These are phyloP conservation scores for Melanomma pulvis-pyrius DNA, from an alignment of 495 filamentous ascomycete genomes.

Conservation along the genomic window DNA sequence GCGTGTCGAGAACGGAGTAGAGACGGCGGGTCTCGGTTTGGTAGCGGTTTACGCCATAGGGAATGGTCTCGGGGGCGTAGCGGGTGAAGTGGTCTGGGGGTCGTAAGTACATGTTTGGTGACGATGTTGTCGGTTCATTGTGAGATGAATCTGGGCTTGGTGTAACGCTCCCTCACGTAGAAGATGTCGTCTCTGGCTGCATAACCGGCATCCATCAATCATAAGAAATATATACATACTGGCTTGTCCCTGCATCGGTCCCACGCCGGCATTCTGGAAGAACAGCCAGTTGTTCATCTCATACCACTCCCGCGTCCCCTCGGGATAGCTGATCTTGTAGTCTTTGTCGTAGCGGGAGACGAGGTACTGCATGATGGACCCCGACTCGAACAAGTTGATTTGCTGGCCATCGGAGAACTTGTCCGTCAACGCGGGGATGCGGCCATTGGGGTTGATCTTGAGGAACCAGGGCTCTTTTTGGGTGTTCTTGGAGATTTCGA, in stretches of 20 bases:
- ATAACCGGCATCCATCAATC: not conserved
- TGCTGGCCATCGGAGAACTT: slow-evolving; percentile 65
- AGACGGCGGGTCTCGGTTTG: slow-evolving; percentile 77
- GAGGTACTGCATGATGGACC: slow-evolving; percentile 85
- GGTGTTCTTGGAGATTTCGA: slow-evolving; percentile 69
- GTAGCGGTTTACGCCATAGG: slow-evolving; percentile 85
- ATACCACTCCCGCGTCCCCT: slow-evolving; percentile 72
- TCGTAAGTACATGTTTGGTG: slow-evolving; percentile 53
- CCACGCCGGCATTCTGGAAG: slow-evolving; percentile 69
- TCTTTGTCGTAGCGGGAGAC: slow-evolving; percentile 78
- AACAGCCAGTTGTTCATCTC: slow-evolving; percentile 81
- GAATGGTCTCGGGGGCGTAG: slow-evolving; percentile 84
- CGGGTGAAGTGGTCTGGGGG: slow-evolving; percentile 85
- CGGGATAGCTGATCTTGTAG: slow-evolving; percentile 81
- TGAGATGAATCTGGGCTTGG: not conserved
- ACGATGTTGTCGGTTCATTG: not conserved
- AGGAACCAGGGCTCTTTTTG: slow-evolving; percentile 90
- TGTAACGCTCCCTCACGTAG: too few relatives aligned
- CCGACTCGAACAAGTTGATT: slow-evolving; percentile 82
- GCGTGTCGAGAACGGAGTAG: slow-evolving; percentile 76
- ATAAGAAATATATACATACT: slow-evolving; percentile 43
- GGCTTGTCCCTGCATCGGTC: slow-evolving; percentile 86
- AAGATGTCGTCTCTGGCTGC: too few relatives aligned
- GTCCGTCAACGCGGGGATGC: slow-evolving; percentile 91
- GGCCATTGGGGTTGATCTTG: slow-evolving; percentile 90